Evolutionary conservation across 2,329 filamentous ascomycete species (phyloP).

Genomic region (Alternaria arbusti): DNA sequence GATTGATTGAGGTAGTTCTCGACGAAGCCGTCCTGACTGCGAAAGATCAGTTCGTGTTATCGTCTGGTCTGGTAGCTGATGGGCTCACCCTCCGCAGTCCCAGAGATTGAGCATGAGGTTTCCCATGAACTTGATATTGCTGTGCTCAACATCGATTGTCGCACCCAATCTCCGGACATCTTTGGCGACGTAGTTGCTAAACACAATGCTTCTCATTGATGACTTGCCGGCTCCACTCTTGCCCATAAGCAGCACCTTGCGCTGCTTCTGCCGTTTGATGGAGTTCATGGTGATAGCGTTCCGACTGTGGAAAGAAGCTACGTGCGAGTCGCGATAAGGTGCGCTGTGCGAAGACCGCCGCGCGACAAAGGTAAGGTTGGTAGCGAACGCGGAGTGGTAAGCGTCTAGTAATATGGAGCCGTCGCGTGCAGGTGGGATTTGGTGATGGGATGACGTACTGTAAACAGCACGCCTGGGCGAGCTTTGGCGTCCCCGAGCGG

Average conservation of each 20-base stretch:
- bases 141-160: slow-evolving; percentile 98
- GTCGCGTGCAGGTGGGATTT: background rate
- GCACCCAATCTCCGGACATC: slow-evolving; percentile 92
- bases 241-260: slow-evolving; percentile 69
- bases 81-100: slow-evolving; percentile 86
- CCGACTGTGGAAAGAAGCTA: background rate
- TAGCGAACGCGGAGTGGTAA: background rate
- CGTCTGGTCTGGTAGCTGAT: background rate
- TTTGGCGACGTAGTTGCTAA: slow-evolving; percentile 97
- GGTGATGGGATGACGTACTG: slow-evolving; percentile 18
- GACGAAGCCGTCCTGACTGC: slow-evolving; percentile 94
- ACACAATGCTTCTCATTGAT: slow-evolving; percentile 98
- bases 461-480: slow-evolving; percentile 14
- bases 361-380: background rate
- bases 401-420: background rate
- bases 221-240: slow-evolving; percentile 98
- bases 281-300: slow-evolving; percentile 40
- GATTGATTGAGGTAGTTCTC: slow-evolving; percentile 97
- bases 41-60: slow-evolving; percentile 11
- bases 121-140: slow-evolving; percentile 97
- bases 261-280: slow-evolving; percentile 59
- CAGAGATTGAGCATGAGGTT: slow-evolving; percentile 97
- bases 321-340: background rate
- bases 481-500: slow-evolving; percentile 12
- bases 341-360: background rate